phyloP scores from a whole-genome alignment of 306 rosid genomes.

The Medicago arabica region DNA sequence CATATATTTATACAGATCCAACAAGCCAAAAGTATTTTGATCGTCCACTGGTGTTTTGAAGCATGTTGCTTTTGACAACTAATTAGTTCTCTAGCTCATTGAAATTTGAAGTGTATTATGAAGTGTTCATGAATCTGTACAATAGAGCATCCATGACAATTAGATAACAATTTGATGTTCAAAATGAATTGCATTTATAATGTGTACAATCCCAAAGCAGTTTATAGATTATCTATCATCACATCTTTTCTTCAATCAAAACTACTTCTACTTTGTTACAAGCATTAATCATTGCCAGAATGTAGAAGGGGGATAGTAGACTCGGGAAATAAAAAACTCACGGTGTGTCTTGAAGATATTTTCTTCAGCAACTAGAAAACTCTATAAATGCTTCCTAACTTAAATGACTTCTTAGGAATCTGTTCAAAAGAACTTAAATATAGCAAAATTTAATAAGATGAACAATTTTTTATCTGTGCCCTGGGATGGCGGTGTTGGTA shows the following conservation, averaged over 20 bases:
- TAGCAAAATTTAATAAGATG: background rate
- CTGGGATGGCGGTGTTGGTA: background rate
- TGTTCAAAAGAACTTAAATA: conserved; percentile 25
- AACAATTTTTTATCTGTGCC: background rate
- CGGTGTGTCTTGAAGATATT: background rate
- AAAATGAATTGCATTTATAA: background rate
- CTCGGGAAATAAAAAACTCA: background rate
- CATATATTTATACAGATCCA: conserved; percentile 19
- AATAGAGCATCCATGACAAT: conserved; percentile 3
- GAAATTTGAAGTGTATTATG: conserved; percentile 22
- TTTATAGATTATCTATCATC: conserved; percentile 29
- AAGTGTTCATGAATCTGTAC: conserved; percentile 27
- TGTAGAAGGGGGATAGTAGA: background rate
- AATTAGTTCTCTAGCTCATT: conserved; percentile 12
- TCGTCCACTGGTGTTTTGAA: conserved; percentile 23
- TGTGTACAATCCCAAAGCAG: conserved; percentile 13
- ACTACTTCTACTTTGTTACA: conserved; percentile 16
- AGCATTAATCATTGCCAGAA: background rate
- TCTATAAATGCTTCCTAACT: conserved; percentile 6
- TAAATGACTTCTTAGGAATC: background rate
- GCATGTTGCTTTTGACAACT: conserved; percentile 21
- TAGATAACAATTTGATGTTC: conserved; percentile 10
- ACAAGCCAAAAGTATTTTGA: conserved; percentile 8
- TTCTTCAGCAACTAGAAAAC: conserved; percentile 20
- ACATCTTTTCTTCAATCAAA: conserved; percentile 7